Percentiles rank a stretch among this genome's conserved stretches.
phyloP scores from a whole-genome alignment of 2,329 filamentous ascomycete species.

The Aureobasidium vineae region DNA sequence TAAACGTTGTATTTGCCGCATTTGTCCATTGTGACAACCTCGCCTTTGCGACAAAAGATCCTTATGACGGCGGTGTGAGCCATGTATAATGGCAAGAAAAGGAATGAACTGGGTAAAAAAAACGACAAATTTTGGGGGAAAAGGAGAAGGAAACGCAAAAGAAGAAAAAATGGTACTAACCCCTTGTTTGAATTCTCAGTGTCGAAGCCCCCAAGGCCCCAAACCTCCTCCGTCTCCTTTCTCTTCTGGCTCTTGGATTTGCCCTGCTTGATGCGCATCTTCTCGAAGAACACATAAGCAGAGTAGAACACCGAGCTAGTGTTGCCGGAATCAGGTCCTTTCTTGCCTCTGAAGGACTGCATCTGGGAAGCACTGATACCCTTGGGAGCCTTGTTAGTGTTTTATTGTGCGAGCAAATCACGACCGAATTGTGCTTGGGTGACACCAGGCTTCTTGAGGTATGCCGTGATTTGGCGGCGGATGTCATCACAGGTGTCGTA shows the following conservation, averaged over 20 bases:
- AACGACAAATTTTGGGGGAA: neutral
- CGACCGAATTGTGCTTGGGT: constrained; percentile 55
- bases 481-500: constrained; percentile 60
- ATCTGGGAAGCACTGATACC: constrained; percentile 49
- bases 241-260: constrained; percentile 56
- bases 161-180: neutral
- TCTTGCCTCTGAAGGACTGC: constrained; percentile 52
- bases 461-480: constrained; percentile 55
- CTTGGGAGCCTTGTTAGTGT: constrained; percentile 33
- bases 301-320: constrained; percentile 53
- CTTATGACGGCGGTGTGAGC: neutral
- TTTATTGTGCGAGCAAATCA: constrained; percentile 46
- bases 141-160: neutral
- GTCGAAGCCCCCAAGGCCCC: constrained; percentile 28
- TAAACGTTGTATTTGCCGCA: neutral
- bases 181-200: neutral
- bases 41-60: neutral
- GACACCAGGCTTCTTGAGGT: constrained; percentile 49
- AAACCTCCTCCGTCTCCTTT: constrained; percentile 52
- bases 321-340: constrained; percentile 51
- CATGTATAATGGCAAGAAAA: neutral
- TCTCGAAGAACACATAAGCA: constrained; percentile 60
- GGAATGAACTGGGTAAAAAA: neutral
- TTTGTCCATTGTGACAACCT: neutral
- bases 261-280: constrained; percentile 52